phyloP scores from a whole-genome alignment of 2,329 filamentous ascomycete genomes.

The Diaporthe ampelina region DNA sequence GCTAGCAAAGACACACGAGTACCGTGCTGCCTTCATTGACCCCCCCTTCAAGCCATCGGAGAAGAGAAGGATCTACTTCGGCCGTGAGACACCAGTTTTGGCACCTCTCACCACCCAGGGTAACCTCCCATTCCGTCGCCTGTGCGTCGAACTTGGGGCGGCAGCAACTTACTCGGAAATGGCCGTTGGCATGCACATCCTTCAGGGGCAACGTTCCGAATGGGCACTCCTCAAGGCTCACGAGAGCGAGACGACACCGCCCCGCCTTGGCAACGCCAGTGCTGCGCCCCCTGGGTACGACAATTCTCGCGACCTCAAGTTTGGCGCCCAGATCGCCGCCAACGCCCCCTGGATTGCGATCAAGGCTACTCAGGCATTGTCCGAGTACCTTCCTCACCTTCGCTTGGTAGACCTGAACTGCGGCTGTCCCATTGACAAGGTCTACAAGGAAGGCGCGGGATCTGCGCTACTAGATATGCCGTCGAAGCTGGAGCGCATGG shows the following conservation, averaged over 20 bases:
- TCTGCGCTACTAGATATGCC: constrained; percentile 92
- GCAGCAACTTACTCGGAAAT: constrained; percentile 98
- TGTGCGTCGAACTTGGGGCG: constrained; percentile 90
- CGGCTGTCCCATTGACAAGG: constrained; percentile 95
- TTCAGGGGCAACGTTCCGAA: constrained; percentile 91
- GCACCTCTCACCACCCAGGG: constrained; percentile 97
- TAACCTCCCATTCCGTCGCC: constrained; percentile 91
- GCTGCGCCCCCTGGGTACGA: constrained; percentile 77
- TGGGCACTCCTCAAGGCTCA: constrained; percentile 97
- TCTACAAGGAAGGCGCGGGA: constrained; percentile 89
- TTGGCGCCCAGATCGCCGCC: constrained; percentile 92
- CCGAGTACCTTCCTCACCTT: constrained; percentile 82
- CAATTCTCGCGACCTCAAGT: constrained; percentile 85
- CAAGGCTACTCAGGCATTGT: constrained; percentile 88
- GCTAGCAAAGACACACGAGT: constrained; percentile 70
- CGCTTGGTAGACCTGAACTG: constrained; percentile 96
- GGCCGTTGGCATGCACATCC: constrained; percentile 90
- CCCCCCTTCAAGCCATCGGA: constrained; percentile 91
- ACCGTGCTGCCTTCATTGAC: constrained; percentile 85
- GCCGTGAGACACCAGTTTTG: constrained; percentile 91
- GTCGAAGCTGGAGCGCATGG: constrained; percentile 92
- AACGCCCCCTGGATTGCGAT: constrained; percentile 92
- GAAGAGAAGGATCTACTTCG: constrained; percentile 94
- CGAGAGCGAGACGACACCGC: constrained; percentile 82
- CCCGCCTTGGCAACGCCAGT: constrained; percentile 71